Base-by-base conservation (phyloP, 495 filamentous ascomycete genomes). In the Collariella sp. region DNA sequence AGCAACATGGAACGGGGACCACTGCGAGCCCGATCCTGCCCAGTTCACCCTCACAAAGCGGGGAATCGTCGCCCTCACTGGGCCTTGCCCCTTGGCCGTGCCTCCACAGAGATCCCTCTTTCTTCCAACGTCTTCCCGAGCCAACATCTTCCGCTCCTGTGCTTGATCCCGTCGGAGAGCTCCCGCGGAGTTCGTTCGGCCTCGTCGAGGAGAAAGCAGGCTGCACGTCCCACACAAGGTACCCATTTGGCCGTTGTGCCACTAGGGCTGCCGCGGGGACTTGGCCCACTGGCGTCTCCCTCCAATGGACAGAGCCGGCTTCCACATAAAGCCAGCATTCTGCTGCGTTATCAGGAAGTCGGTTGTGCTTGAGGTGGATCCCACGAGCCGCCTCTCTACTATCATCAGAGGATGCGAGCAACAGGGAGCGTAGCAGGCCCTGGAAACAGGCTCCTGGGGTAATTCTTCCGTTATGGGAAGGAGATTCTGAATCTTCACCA, bases 341-440 rank as follows among this genome's bases (percentile, higher is more conserved):
- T 23, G 34, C 11, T 18, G 31, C 43, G 47, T 31, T 48, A 54
- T 54, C 42, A 39, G 34, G 42, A 46, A 50, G 23, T 41, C 48
- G 35, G 29, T n/a, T 36, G 40, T 15, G 39, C 4, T 1, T 43
- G 40, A 2, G 9, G 16, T 18, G 9, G 23, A 22, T 11, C 46
- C 13, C 11, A 35, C 46, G 15, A 12, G 10, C 15, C 19, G 1
- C 16, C 40, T 31, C 26, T 5, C 4, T 31, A 9, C 26, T 9
- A 9, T 31, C 5, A 5, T 9, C 26, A 31, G 9, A 31, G 26
- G 5, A 31, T 4, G 9, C 26, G 26, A 9, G 26, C 26, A 31
- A 31, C 4, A 31, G 5, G 4, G 26, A 9, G 26, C 26, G 26
- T 31, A 9, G 5, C 26, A 31, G 26, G 26, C 26, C n/a, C 4